Percentiles rank a stretch among this genome's conserved stretches.
phyloP scores from a whole-genome alignment of 2,329 filamentous ascomycete species.

The Penicillium sp. region DNA sequence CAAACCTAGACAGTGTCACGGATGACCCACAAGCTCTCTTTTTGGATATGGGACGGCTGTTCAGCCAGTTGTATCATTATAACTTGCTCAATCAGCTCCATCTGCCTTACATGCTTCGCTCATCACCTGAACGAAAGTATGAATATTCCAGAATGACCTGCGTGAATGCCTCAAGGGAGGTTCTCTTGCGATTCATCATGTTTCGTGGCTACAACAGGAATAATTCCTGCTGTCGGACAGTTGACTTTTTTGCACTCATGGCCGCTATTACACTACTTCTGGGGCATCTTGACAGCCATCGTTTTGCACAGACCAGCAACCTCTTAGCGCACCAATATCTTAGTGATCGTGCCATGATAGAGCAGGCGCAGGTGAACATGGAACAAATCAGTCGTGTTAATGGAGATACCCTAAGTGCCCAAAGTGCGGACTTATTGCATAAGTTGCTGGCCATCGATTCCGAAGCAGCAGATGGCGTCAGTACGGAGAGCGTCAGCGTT shows the following conservation, averaged over 20 bases:
- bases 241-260: slow-evolving; percentile 31
- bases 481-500: background rate
- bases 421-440: slow-evolving; percentile 20
- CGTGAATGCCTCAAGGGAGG: slow-evolving; percentile 52
- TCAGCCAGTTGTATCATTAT: slow-evolving; percentile 54
- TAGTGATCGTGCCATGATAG: slow-evolving; percentile 43
- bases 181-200: slow-evolving; percentile 51
- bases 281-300: slow-evolving; percentile 28
- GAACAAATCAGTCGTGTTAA: slow-evolving; percentile 28
- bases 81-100: slow-evolving; percentile 55
- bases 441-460: slow-evolving; percentile 23
- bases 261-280: slow-evolving; percentile 28
- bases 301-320: slow-evolving; percentile 2
- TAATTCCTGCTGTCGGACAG: slow-evolving; percentile 24
- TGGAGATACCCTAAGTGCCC: slow-evolving; percentile 32
- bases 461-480: slow-evolving; percentile 9
- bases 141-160: slow-evolving; percentile 53
- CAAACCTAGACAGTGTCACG: slow-evolving; percentile 11
- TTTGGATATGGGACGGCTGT: slow-evolving; percentile 38
- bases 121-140: slow-evolving; percentile 34
- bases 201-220: slow-evolving; percentile 42
- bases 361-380: slow-evolving; percentile 40
- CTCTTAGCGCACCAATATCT: slow-evolving; percentile 41
- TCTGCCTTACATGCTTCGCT: slow-evolving; percentile 55
- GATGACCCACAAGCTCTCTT: slow-evolving; percentile 16